Conservation (phyloP, 805 yeast species). For the Cyberlindnera mrakii region DNA sequence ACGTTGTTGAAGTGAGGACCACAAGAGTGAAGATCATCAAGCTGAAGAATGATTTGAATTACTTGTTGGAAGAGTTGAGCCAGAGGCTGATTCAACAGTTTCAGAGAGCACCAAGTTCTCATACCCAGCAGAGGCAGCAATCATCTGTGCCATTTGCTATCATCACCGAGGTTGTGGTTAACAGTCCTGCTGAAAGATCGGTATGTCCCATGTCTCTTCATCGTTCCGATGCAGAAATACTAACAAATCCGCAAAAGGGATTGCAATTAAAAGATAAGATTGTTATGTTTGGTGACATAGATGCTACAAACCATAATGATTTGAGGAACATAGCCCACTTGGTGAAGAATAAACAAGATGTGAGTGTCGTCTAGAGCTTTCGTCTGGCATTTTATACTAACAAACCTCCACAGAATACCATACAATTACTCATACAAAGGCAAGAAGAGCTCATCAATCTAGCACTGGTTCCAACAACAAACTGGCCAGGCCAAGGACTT, state of each 20-base stretch:
- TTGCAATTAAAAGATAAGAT: constrained; percentile 43
- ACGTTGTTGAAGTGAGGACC: constrained; percentile 62
- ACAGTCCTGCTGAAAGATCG: constrained; percentile 46
- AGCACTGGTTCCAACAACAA: constrained; percentile 7
- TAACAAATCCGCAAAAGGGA: constrained; percentile 32
- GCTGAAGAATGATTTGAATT: constrained; percentile 61
- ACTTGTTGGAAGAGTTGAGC: constrained; percentile 42
- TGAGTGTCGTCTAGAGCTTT: constrained; percentile 11
- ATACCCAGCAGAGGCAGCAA: not conserved
- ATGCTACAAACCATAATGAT: constrained; percentile 50
- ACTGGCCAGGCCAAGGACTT: constrained; percentile 27
- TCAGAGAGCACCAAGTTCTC: constrained; percentile 3
- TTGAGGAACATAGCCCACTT: constrained; percentile 38
- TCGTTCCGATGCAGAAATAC: not conserved
- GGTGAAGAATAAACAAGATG: constrained; percentile 36
- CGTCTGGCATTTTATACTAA: not conserved
- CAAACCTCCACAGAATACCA: not conserved
- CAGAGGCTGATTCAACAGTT: constrained; percentile 40
- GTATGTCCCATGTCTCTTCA: constrained; percentile 1
- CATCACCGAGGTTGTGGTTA: constrained; percentile 6
- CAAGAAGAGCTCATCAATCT: constrained; percentile 2
- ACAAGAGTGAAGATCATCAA: constrained; percentile 60
- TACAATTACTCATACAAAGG: constrained; percentile 1
- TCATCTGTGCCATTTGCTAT: constrained; percentile 47
- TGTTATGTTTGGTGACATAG: constrained; percentile 41